Percentiles rank a stretch among this genome's conserved stretches.
Evolutionary conservation across 1,284 basidiomycete species (phyloP).

Genomic region (Apiotrichum brassicae): DNA sequence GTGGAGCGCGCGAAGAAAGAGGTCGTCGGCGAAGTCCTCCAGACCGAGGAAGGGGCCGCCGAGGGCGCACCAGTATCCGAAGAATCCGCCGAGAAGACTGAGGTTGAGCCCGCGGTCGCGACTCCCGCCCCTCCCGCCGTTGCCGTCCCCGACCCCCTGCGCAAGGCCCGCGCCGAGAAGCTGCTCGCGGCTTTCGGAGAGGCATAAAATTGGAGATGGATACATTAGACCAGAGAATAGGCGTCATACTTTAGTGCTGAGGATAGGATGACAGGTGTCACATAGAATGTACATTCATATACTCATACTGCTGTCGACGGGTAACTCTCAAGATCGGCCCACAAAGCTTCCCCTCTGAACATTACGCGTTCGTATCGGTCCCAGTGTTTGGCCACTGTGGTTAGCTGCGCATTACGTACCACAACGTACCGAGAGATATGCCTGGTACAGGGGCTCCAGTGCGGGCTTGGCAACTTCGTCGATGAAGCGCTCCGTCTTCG

Average conservation of each 20-base stretch:
- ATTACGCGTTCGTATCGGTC: too few species aligned
- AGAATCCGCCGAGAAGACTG: background rate
- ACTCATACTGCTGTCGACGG: too few species aligned
- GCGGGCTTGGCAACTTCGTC: background rate
- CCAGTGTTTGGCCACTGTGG: constrained; percentile 2
- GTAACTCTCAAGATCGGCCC: too few species aligned
- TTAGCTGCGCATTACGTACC: background rate
- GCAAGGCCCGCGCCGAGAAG: constrained; percentile 19
- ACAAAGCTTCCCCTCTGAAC: too few species aligned
- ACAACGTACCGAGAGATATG: constrained; percentile 5
- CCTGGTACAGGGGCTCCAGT: constrained; percentile 8
- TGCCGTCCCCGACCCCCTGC: background rate
- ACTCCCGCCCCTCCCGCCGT: background rate
- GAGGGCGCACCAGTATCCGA: background rate
- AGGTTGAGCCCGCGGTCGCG: background rate
- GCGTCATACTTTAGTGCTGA: too few species aligned
- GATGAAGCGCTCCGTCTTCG: background rate
- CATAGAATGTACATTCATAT: too few species aligned
- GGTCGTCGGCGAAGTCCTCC: background rate
- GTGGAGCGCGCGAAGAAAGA: constrained; percentile 24
- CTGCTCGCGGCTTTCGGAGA: constrained; percentile 16
- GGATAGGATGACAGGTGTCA: background rate
- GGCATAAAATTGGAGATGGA: background rate
- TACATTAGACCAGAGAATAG: background rate
- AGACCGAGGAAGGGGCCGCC: background rate